Conservation (phyloP, 257 asterid genomes). For the Scutellaria barbata region DNA sequence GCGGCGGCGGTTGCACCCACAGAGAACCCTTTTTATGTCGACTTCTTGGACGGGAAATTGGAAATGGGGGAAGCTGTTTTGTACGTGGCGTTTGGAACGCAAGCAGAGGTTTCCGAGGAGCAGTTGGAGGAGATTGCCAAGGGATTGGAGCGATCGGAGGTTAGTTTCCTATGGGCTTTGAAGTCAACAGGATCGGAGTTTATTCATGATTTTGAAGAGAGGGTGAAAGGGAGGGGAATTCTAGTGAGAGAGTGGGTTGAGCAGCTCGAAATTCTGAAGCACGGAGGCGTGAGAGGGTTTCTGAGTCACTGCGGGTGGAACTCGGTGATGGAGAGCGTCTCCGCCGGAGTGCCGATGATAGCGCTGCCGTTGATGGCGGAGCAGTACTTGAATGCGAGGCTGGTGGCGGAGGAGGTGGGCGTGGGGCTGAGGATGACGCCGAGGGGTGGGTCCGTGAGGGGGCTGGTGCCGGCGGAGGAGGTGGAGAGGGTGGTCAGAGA, state of each 20-base stretch:
- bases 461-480: conserved; percentile 55
- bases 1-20: conserved; percentile 32
- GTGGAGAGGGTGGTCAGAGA: conserved; percentile 58
- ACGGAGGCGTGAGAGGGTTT: conserved; percentile 53
- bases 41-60: conserved; percentile 53
- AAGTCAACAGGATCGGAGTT: conserved; percentile 11
- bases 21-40: conserved; percentile 34
- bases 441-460: conserved; percentile 50
- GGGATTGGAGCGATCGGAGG: conserved; percentile 60
- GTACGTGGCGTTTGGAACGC: conserved; percentile 81
- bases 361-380: conserved; percentile 82
- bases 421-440: conserved; percentile 60
- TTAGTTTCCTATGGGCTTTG: conserved; percentile 66
- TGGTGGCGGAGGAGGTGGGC: conserved; percentile 57
- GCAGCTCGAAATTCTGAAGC: conserved; percentile 53
- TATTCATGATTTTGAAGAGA: conserved; percentile 37
- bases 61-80: conserved; percentile 44
- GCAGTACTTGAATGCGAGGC: conserved; percentile 65
- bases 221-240: conserved; percentile 46
- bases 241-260: conserved; percentile 70
- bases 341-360: conserved; percentile 59
- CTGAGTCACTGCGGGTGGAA: conserved; percentile 91
- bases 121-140: conserved; percentile 55
- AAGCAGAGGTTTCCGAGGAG: conserved; percentile 57
- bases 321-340: conserved; percentile 64